phyloP scores from a whole-genome alignment of 768 basidiomycete genomes.

The Mycena maculata region DNA sequence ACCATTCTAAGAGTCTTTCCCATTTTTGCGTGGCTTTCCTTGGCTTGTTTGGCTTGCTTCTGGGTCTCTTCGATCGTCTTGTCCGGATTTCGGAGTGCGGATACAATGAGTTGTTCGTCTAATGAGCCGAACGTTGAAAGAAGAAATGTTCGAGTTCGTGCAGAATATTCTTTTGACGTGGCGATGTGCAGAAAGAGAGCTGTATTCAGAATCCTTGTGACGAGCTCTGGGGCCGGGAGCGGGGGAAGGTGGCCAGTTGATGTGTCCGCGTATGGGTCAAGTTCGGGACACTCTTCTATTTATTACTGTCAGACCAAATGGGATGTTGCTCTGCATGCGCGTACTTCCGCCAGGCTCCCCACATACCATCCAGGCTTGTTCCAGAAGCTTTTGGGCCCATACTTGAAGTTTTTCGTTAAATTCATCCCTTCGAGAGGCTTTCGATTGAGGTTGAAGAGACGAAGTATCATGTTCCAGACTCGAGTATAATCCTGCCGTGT shows the following conservation, averaged over 20 bases:
- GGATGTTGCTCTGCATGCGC: not conserved
- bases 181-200: conserved; percentile 65
- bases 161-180: conserved; percentile 59
- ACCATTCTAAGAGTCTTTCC: conserved; percentile 55
- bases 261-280: conserved; percentile 59
- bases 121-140: conserved; percentile 51
- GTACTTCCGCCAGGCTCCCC: conserved; percentile 53
- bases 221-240: conserved; percentile 50
- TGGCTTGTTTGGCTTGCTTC: conserved; percentile 53
- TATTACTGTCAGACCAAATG: conserved; percentile 17
- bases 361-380: conserved; percentile 59
- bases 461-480: conserved; percentile 47
- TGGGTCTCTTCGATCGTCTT: conserved; percentile 57
- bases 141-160: conserved; percentile 61
- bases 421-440: conserved; percentile 36
- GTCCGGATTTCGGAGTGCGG: conserved; percentile 62
- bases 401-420: conserved; percentile 51
- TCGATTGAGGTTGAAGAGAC: conserved; percentile 21
- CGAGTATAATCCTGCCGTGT: conserved; percentile 55
- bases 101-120: conserved; percentile 58
- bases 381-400: conserved; percentile 59
- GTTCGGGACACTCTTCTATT: conserved; percentile 54
- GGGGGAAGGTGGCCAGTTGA: conserved; percentile 53
- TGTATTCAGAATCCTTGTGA: conserved; percentile 59
- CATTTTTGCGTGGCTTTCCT: conserved; percentile 53